A percentile compares a stretch with the other conserved stretches of the same genome.
These are phyloP conservation scores for Theobroma cacao DNA, from an alignment of 345 rosid genomes.

Conservation along the genomic window DNA sequence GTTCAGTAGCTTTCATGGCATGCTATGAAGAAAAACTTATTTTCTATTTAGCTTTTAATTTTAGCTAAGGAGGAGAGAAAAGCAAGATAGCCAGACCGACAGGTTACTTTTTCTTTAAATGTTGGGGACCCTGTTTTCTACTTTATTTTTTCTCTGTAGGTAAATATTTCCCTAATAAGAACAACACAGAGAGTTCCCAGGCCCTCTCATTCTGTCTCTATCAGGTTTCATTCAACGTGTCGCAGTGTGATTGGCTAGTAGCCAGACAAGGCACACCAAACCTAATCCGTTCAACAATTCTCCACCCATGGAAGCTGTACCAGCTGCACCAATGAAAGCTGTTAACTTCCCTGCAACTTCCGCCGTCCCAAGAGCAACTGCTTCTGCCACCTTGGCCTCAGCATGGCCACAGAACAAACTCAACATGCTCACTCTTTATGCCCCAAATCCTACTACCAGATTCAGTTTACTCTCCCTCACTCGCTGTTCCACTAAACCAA, in stretches of 20 bases:
- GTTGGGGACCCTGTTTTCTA: too few species aligned
- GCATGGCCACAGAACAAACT: slow-evolving; percentile 23
- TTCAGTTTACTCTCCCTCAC: slow-evolving; percentile 25
- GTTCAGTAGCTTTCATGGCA: too few species aligned
- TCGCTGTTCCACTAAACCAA: slow-evolving; percentile 50
- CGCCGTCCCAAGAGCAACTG: slow-evolving; percentile 13
- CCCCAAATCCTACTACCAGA: slow-evolving; percentile 20
- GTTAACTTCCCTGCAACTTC: slow-evolving; percentile 30
- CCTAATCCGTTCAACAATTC: background rate
- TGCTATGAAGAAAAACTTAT: too few species aligned
- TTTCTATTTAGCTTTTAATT: too few species aligned
- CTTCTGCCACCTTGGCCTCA: slow-evolving; percentile 23
- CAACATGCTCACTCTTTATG: slow-evolving; percentile 11
- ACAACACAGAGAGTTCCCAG: background rate
- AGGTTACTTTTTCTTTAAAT: too few species aligned
- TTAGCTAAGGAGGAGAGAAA: too few species aligned
- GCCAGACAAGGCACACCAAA: background rate
- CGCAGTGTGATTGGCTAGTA: background rate
- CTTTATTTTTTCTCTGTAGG: too few species aligned
- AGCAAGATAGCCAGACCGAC: too few species aligned
- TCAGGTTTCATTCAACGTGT: background rate
- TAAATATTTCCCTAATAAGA: background rate
- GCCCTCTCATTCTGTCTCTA: background rate
- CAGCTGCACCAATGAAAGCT: slow-evolving; percentile 26
- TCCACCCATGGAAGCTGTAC: background rate